These are phyloP conservation scores for Colletotrichum filicis DNA, from an alignment of 2,329 filamentous ascomycete genomes.

Conservation along the genomic window DNA sequence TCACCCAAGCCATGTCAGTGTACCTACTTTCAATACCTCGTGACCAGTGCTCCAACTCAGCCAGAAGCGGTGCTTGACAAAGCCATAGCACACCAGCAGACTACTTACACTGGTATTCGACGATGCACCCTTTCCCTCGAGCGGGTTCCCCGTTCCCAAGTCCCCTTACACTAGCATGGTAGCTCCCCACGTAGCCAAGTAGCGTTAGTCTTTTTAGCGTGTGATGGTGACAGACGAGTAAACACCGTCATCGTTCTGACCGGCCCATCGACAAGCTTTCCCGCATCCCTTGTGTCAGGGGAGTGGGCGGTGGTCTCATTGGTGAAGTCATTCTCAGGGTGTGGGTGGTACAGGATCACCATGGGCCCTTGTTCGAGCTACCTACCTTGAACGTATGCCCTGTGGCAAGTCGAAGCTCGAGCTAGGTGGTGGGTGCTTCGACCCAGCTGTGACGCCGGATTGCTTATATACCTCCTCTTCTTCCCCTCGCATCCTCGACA, in stretches of 20 bases:
- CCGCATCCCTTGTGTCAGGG: constrained; percentile 35
- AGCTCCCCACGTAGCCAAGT: neutral
- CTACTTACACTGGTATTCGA: too few species aligned
- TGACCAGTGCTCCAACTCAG: too few species aligned
- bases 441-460: constrained; percentile 11
- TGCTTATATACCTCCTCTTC: constrained; percentile 25
- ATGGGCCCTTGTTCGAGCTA: neutral
- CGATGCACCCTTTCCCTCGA: neutral
- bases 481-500: accelerated
- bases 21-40: too few species aligned
- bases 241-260: constrained; percentile 30
- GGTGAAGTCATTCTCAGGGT: constrained; percentile 34
- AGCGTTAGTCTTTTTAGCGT: neutral
- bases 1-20: too few species aligned
- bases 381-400: neutral
- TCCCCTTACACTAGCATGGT: neutral
- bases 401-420: constrained; percentile 7
- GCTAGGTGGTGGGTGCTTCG: neutral
- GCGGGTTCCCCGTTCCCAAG: neutral
- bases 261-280: constrained; percentile 35
- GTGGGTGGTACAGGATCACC: constrained; percentile 18
- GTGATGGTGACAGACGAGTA: constrained; percentile 2
- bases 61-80: neutral
- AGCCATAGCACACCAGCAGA: neutral
- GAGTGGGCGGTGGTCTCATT: constrained; percentile 32